A percentile compares a stretch with the other conserved stretches of the same genome.
Conservation (phyloP, 2,329 filamentous ascomycete genomes). For the Verticillium longisporum region DNA sequence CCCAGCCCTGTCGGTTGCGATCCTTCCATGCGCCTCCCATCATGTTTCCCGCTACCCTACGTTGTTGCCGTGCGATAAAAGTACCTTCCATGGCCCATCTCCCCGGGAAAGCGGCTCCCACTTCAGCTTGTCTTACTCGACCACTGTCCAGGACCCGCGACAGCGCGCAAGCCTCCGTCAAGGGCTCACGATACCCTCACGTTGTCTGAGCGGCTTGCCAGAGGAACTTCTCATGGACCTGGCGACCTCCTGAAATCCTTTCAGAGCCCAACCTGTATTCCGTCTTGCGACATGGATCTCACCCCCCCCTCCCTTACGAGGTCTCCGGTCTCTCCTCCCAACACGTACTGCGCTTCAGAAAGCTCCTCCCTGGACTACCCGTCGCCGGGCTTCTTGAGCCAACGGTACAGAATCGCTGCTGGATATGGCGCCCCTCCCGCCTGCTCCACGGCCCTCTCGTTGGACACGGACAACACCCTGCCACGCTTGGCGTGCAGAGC, state of each 20-base stretch:
- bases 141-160: neutral
- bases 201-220: neutral
- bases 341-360: slow-evolving; percentile 35
- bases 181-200: neutral
- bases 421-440: slow-evolving; percentile 30
- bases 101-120: neutral
- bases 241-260: neutral
- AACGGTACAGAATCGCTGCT: slow-evolving; percentile 35
- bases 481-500: slow-evolving; percentile 32
- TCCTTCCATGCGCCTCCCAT: neutral
- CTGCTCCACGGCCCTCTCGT: slow-evolving; percentile 28
- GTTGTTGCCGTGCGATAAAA: neutral
- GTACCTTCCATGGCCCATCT: neutral
- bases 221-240: neutral
- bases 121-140: neutral
- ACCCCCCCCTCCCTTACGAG: slow-evolving; percentile 40
- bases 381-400: slow-evolving; percentile 34
- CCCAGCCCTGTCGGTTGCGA: neutral
- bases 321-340: slow-evolving; percentile 34
- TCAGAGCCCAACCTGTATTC: neutral
- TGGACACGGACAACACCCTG: slow-evolving; percentile 28
- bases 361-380: slow-evolving; percentile 36
- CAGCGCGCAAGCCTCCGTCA: neutral
- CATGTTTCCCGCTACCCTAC: neutral
- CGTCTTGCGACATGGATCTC: slow-evolving; percentile 35